Evolutionary conservation across 345 rosid genomes (phyloP).

Genomic region (Citrus sp.): DNA sequence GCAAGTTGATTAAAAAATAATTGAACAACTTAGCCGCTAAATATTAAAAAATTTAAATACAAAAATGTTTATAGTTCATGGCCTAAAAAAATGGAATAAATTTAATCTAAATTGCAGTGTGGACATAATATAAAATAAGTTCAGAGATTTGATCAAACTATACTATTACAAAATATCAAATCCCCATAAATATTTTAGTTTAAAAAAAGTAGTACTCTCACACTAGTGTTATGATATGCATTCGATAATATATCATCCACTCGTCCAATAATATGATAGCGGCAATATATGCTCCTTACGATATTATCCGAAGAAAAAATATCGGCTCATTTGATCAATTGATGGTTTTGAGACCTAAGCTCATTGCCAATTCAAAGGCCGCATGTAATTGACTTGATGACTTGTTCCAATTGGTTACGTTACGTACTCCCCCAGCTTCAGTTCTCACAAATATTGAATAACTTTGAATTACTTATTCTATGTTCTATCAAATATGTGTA

Average conservation of each 20-base stretch:
- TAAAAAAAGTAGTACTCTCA: no score
- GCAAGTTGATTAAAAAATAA: no score
- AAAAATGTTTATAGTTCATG: background rate
- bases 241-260: background rate
- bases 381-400: background rate
- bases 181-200: background rate
- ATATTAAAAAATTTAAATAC: no score
- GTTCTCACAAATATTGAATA: background rate
- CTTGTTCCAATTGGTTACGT: background rate
- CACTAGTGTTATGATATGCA: background rate
- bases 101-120: no score
- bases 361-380: background rate
- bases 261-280: background rate
- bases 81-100: no score
- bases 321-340: background rate
- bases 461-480: background rate
- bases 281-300: background rate
- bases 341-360: background rate
- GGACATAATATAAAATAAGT: no score
- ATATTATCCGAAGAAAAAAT: background rate
- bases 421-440: background rate
- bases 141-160: no score
- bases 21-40: background rate
- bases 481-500: background rate
- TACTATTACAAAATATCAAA: no score